phyloP scores from a whole-genome alignment of 208 protist species.

The Acanthamoeba healyi region DNA sequence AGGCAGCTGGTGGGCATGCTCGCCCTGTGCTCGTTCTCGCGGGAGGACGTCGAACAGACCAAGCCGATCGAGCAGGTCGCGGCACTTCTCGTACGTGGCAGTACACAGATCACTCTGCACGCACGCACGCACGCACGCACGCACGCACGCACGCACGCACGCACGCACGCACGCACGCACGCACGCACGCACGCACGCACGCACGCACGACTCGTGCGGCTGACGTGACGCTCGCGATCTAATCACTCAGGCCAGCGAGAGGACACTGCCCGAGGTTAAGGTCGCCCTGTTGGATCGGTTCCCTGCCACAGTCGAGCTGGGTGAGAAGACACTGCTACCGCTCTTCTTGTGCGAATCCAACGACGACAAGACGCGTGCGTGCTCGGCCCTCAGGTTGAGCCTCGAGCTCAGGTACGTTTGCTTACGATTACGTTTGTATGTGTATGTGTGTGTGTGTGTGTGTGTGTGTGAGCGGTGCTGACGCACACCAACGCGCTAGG shows the following conservation, averaged over 20 bases:
- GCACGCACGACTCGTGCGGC: background rate
- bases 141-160: background rate
- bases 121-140: background rate
- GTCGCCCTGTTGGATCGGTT: background rate
- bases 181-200: background rate
- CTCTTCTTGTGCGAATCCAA: background rate
- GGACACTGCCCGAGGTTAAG: background rate
- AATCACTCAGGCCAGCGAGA: background rate
- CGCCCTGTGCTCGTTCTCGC: background rate
- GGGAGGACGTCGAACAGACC: background rate
- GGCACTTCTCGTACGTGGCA: background rate
- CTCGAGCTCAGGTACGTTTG: background rate
- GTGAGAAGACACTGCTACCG: background rate
- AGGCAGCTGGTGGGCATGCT: background rate
- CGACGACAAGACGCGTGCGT: background rate
- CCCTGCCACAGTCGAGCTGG: background rate
- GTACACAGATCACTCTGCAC: no score
- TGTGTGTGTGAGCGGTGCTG: no score
- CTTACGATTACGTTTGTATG: background rate
- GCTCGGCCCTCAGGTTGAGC: background rate
- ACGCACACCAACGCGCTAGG: background rate
- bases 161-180: no score
- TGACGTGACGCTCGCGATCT: background rate
- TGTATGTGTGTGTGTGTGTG: background rate
- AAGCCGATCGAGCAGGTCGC: background rate